Conservation (phyloP, 1,284 basidiomycete species). For the Malassezia yamatoensis region DNA sequence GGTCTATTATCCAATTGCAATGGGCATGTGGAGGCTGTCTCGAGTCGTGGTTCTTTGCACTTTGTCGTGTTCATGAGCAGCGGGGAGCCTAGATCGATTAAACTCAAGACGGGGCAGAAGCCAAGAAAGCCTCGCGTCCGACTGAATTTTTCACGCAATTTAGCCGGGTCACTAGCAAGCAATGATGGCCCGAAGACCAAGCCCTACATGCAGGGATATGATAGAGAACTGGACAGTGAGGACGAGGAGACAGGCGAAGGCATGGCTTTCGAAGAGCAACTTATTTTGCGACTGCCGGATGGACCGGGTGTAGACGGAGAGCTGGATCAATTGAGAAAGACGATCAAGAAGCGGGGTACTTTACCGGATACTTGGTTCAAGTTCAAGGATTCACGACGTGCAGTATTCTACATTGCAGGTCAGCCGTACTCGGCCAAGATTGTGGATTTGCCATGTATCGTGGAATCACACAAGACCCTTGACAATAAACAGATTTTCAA, state of each 20-base stretch:
- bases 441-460: slow-evolving; percentile 86
- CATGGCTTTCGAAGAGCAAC: slow-evolving; percentile 91
- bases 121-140: slow-evolving; percentile 15
- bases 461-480: slow-evolving; percentile 91
- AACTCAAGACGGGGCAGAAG: slow-evolving; percentile 4
- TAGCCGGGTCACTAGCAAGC: slow-evolving; percentile 9
- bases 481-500: slow-evolving; percentile 93
- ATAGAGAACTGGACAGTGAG: slow-evolving; percentile 87
- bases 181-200: slow-evolving; percentile 38
- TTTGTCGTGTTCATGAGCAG: neutral
- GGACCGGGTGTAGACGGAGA: slow-evolving; percentile 56
- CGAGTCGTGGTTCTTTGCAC: neutral
- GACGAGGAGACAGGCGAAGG: slow-evolving; percentile 60
- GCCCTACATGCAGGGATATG: slow-evolving; percentile 50
- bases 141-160: slow-evolving; percentile 17
- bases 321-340: slow-evolving; percentile 47
- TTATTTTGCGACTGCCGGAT: slow-evolving; percentile 78
- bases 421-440: slow-evolving; percentile 78
- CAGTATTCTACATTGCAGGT: slow-evolving; percentile 75
- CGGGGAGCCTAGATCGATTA: neutral
- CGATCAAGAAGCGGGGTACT: slow-evolving; percentile 64
- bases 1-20: no score
- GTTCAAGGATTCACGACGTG: slow-evolving; percentile 94
- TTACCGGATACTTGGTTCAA: slow-evolving; percentile 87
- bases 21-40: neutral